Evolutionary conservation across 495 filamentous ascomycete genomes (phyloP), one percentile per base, ranked within the genome.

Genomic region (Neurospora tetraspora): DNA sequence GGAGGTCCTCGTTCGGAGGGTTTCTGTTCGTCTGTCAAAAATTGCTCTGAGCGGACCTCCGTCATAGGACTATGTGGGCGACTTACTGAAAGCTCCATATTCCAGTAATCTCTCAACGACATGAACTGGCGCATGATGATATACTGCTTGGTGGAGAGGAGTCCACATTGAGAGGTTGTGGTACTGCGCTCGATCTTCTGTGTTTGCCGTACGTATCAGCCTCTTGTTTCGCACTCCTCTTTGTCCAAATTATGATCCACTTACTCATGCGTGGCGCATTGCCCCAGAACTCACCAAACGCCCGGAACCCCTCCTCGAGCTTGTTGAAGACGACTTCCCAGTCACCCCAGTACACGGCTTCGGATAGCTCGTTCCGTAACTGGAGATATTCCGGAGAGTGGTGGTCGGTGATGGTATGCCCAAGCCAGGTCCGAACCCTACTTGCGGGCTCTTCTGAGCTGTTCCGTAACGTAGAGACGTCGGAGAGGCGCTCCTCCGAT

Each of bases 51-150:
- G 69, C 12, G 27, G 38, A 16, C 23, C 27, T 36, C 34, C 34
- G 34, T 36, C 2, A 18, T 18, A 70, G 31, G 7, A 5, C 9
- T 2, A 4, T 18, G 12, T 31, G 27, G 14, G 20, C 11, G 10
- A 61, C 69, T 31, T 70, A 71, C 70, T 71, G 70, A 45, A 71
- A 45, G 70, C 39, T 5, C 70, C 70, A 36, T 45, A 45, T 14
- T 65, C 39, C 16, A 71, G 16, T 23, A 71, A 36, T n/a, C 34
- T n/a, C 1, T 71, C 39, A n/a, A 53, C 31, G 18, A 71, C 70
- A 3, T 71, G 5, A 4, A n/a, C 23, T 34, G 70, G 70, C 7
- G 70, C 70, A n/a, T 45, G 70, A 18, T 45, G 42, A 36, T 71
- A 71, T 7, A 38, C 70, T 9, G 70, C 70, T 23, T 59, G 70